These are phyloP conservation scores for Acanthamoeba comandoni DNA, from an alignment of 208 protist species.

Conservation along the genomic window DNA sequence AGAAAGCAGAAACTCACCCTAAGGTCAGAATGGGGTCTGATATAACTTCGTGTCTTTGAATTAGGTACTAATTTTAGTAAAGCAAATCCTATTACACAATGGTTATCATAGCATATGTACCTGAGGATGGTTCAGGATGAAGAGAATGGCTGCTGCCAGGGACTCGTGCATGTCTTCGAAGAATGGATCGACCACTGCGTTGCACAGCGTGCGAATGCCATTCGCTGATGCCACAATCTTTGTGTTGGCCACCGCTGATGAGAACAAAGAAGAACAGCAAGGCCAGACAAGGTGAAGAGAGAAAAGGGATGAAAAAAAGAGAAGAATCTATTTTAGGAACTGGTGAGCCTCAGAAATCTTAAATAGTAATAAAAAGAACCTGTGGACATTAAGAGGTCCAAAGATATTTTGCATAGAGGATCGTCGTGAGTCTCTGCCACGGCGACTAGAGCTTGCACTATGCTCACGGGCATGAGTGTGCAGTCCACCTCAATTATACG, in stretches of 20 bases:
- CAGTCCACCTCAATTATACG: constrained; percentile 4
- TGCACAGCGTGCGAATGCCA: constrained; percentile 28
- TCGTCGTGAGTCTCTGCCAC: constrained; percentile 8
- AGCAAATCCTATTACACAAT: not conserved
- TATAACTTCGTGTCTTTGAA: constrained; percentile 30
- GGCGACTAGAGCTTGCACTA: constrained; percentile 18
- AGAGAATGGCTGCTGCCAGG: constrained; percentile 10
- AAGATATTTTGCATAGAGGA: not conserved
- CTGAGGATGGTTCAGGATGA: not conserved
- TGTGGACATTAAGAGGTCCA: constrained; percentile 21
- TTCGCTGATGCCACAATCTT: constrained; percentile 48
- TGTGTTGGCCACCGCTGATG: not conserved
- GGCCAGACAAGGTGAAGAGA: not conserved
- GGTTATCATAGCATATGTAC: not conserved
- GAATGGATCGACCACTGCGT: constrained; percentile 18
- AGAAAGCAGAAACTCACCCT: too few relatives aligned
- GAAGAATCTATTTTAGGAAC: constrained; percentile 31
- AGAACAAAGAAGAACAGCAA: not conserved
- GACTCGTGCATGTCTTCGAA: constrained; percentile 41
- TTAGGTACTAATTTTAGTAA: not conserved
- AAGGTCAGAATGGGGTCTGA: constrained; percentile 24
- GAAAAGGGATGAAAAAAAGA: not conserved
- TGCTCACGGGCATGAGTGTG: not conserved
- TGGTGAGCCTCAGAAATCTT: constrained; percentile 63
- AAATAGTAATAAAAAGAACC: constrained; percentile 21